These are phyloP conservation scores for Rhodotorula sp. DNA, from an alignment of 1,284 basidiomycete species.

Conservation along the genomic window DNA sequence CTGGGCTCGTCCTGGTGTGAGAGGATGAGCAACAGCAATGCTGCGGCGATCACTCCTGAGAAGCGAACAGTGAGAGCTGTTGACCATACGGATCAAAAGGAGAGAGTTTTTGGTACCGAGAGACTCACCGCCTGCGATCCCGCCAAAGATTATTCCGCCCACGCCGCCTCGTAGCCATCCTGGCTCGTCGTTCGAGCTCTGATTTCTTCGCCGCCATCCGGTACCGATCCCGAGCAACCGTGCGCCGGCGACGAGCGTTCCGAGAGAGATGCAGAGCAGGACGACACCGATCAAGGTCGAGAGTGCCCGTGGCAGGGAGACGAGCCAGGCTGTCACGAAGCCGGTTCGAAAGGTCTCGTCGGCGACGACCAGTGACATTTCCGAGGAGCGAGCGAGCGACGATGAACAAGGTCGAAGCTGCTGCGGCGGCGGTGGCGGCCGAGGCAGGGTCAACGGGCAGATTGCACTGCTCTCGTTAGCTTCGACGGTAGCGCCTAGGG, in stretches of 20 bases:
- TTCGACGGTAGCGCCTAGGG: too few species aligned
- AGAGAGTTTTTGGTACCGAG: too few species aligned
- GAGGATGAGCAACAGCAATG: slow-evolving; percentile 10
- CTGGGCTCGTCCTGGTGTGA: slow-evolving; percentile 1
- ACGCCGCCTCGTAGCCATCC: slow-evolving; percentile 26
- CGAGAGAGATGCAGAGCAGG: slow-evolving; percentile 13
- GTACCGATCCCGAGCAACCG: slow-evolving; percentile 1
- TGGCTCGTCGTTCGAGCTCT: neutral
- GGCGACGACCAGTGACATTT: too few species aligned
- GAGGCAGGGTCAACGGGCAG: too few species aligned
- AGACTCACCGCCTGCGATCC: slow-evolving; percentile 1
- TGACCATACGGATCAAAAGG: too few species aligned
- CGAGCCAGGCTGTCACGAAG: slow-evolving; percentile 70
- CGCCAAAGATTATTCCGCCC: slow-evolving; percentile 16
- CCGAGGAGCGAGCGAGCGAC: too few species aligned
- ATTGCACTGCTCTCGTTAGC: too few species aligned
- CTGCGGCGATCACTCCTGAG: slow-evolving; percentile 8
- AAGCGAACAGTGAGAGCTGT: neutral
- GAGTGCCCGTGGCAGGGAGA: slow-evolving; percentile 80
- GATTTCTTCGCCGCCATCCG: slow-evolving; percentile 2
- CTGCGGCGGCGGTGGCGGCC: too few species aligned
- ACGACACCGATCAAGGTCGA: slow-evolving; percentile 35
- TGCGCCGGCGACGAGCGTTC: slow-evolving; percentile 10
- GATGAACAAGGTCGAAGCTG: too few species aligned
- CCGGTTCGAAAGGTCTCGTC: too few species aligned